Base-by-base conservation (phyloP, 2,329 filamentous ascomycete species). In the Botrytis hyacinthi region DNA sequence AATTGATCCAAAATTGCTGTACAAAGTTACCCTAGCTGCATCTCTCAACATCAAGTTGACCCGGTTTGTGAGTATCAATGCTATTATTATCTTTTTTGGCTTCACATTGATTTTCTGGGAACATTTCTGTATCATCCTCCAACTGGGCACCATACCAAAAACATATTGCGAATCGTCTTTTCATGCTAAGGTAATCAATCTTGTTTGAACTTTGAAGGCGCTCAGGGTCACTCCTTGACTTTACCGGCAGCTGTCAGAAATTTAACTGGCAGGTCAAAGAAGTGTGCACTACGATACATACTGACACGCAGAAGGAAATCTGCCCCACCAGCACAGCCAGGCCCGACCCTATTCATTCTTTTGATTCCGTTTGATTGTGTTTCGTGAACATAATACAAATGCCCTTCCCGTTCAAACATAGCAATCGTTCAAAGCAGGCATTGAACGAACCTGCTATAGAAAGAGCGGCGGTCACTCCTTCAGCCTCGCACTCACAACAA, bases 351-450 rank as follows among this genome's bases (percentile, higher is more conserved):
- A 68, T 70, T 59, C 65, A 69, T 65, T 62, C 66, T 71, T 62
- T 62, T 44, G 60, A 51, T 59, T 48, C 37, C 20, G 26, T 70
- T 60, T 14, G 14, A 71, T 60, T 71, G 61, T 66, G 48, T 73
- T 32, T 46, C 32, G 60, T 71, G 72, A 71, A 51, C 72, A 73
- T 73, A 71, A 72, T 71, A 76, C 76, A 77, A 78, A 81, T 81
- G 80, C 80, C 79, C 74, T 79, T 79, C 74, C 76, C 77, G 76
- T 76, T 80, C 75, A 78, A 78, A 69, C 78, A 80, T 69, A 80
- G 75, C 74, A 80, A 81, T 78, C 79, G 80, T 77, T 81, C 80
- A 73, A 80, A 78, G 75, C 79, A 78, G 77, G 77, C 77, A 74
- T 77, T 81, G 78, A 76, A 77, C 75, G 79, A 80, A 70, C 48